Base-by-base conservation (phyloP, 495 filamentous ascomycete species). In the Corynascus novoguineensis region DNA sequence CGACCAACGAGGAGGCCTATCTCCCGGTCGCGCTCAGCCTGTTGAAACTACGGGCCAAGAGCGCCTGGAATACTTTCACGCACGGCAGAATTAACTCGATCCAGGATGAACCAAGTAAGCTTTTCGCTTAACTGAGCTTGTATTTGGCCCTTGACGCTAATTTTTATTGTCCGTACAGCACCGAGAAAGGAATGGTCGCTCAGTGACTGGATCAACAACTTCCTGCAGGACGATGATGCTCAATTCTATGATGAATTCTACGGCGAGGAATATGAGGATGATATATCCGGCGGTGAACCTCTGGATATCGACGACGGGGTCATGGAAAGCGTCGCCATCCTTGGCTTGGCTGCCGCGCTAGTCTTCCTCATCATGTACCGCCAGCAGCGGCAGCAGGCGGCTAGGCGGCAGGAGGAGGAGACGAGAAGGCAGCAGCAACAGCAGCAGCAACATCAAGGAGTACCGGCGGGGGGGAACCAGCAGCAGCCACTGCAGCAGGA, bases 51-150 rank as follows among this genome's bases (percentile, higher is more conserved):
- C 78, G 92, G 14, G 73, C 83, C 28, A 83, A 90, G 55, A 92
- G 89, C 65, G 89, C 85, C 57, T 99, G 93, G 93, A 97, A 99
- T 59, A 89, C 85, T 0, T 76, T 97, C 55, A 97, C 90, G 0
- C 80, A 91, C 64, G 93, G 93, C 17, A 81, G 86, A 41, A 81
- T 97, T 61, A 95, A 97, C 60, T 86, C 85, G 7, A 97, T 99
- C 51, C 87, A 85, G 52, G 86, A 93, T 42, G 92, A 96, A 35
- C 85, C 88, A 67, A 80, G 92, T 96, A 80, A 72, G 83, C n/a
- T n/a, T n/a, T n/a, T 69, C n/a, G 29, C 17, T 1, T 47, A 41
- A 6, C 11, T 7, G 42, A 45, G 32, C 8, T n/a, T 45, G 47
- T 1, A 7, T 10, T 1, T 7, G 10, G 22, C 27, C n/a, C 0